Evolutionary conservation across 352 stramenopile species (phyloP), one percentile per base, ranked within the genome.

Genomic region (Globisporangium cylindrosporum): DNA sequence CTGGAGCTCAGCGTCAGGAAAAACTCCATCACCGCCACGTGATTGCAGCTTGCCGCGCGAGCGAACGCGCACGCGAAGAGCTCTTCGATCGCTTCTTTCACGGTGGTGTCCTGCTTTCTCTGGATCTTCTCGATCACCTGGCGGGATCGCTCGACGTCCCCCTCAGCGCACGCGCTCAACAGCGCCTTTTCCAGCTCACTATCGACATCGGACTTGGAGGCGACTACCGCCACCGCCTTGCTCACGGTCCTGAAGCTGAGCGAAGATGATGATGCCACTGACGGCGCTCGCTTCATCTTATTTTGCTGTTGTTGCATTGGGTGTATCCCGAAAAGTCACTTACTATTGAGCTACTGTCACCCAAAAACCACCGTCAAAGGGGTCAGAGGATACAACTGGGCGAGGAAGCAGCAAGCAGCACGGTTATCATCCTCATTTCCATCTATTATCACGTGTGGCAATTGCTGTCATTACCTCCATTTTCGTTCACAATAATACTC

Each of bases 1-100:
- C 43, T 49, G 43, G 36, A 43, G 36, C 43, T 9, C 4, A 64
- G 20, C 22, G 32, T 12, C 24, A 76, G 32, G 0, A 76, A 46
- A 3, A 68, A 41, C 22, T 66, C 51, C 43, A 76, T 55, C 27
- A 68, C 12, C 1, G 34, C 14, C 20, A 73, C 55, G 12, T 71
- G 70, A 25, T 70, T 69, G 25, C 38, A 49, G 18, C 38, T 43
- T 3, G 67, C 67, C 1, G 67, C 70, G 7, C 58, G 64, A 18
- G 70, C 58, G 41, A 76, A 76, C 6, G 62, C 70, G 41, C 58
- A 71, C 14, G 43, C 70, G 24, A 76, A 36, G 56, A 76, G 62
- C 32, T 73, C 70, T 60, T 73, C 67, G 27, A 73, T 48, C 12
- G 55, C 48, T 34, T 57, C 53, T 5, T n/a, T 36, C 2, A n/a